Evolutionary conservation across 2,329 filamentous ascomycete genomes (phyloP).

Genomic region (Pochonia chlamydosporia): DNA sequence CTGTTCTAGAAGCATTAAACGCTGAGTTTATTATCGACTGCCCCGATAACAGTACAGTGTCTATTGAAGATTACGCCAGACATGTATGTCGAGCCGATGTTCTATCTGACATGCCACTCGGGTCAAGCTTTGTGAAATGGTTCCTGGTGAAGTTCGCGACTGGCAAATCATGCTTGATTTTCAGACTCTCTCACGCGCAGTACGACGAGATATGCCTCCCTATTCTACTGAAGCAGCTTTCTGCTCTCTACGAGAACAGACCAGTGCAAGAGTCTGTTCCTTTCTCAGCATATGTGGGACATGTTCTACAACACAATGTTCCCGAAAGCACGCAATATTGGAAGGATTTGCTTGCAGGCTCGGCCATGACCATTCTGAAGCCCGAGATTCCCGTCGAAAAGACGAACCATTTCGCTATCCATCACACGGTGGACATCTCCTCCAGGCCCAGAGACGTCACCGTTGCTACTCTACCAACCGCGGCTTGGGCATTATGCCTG

Average conservation of each 20-base stretch:
- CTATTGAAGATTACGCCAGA: constrained; percentile 43
- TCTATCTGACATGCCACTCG: constrained; percentile 48
- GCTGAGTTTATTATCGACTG: constrained; percentile 44
- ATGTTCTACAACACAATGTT: constrained; percentile 33
- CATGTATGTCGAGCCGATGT: constrained; percentile 51
- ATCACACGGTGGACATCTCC: constrained; percentile 38
- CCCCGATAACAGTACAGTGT: constrained; percentile 13
- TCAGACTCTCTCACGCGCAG: constrained; percentile 63
- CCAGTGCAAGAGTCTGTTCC: constrained; percentile 27
- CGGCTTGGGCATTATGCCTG: constrained; percentile 59
- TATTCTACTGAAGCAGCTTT: constrained; percentile 55
- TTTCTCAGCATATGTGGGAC: constrained; percentile 41
- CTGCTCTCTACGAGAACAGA: constrained; percentile 34
- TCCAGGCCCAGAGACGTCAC: constrained; percentile 50
- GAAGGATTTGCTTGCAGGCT: constrained; percentile 50
- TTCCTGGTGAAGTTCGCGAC: constrained; percentile 38
- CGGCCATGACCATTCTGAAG: constrained; percentile 41
- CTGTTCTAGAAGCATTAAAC: constrained; percentile 50
- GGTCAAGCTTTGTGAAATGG: constrained; percentile 56
- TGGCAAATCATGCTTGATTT: constrained; percentile 39
- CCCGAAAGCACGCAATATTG: constrained; percentile 52
- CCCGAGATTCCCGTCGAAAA: constrained; percentile 30
- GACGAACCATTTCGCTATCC: constrained; percentile 34
- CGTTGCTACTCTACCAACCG: constrained; percentile 59
- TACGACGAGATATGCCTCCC: constrained; percentile 65